Percentiles rank a stretch among this genome's conserved stretches.
phyloP scores from a whole-genome alignment of 805 yeast species.

The Spathaspora girioi region DNA sequence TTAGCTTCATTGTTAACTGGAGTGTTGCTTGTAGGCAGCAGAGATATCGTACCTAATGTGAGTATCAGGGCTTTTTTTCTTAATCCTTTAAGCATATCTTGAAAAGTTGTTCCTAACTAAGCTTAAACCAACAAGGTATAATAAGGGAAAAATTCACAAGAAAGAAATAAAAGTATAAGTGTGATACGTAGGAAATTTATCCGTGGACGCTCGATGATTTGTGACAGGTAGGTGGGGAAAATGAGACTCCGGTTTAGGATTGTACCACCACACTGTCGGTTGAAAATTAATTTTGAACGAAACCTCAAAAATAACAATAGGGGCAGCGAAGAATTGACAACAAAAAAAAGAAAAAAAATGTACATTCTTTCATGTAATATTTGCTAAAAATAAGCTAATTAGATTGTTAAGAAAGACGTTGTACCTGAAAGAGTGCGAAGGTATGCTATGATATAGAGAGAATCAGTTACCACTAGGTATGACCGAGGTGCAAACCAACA shows the following conservation, averaged over 20 bases:
- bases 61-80: constrained; percentile 38
- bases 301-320: not conserved
- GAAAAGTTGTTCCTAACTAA: no score
- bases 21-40: not conserved
- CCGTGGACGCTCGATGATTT: no score
- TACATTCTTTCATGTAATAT: not conserved
- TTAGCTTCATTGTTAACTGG: constrained; percentile 2
- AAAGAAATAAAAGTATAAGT: not conserved
- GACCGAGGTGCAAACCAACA: no score
- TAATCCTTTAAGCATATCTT: constrained; percentile 33
- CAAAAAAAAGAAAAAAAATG: not conserved
- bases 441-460: no score
- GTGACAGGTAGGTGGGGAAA: no score
- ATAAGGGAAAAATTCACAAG: not conserved
- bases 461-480: no score
- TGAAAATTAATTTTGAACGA: not conserved
- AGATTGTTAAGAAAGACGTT: no score
- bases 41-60: constrained; percentile 18
- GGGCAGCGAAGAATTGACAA: not conserved
- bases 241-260: not conserved
- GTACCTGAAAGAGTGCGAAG: no score
- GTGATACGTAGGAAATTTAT: no score
- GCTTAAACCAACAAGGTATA: no score
- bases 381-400: no score
- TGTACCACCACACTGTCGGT: not conserved